phyloP scores from a whole-genome alignment of 306 rosid species.

The Inga oerstediana region DNA sequence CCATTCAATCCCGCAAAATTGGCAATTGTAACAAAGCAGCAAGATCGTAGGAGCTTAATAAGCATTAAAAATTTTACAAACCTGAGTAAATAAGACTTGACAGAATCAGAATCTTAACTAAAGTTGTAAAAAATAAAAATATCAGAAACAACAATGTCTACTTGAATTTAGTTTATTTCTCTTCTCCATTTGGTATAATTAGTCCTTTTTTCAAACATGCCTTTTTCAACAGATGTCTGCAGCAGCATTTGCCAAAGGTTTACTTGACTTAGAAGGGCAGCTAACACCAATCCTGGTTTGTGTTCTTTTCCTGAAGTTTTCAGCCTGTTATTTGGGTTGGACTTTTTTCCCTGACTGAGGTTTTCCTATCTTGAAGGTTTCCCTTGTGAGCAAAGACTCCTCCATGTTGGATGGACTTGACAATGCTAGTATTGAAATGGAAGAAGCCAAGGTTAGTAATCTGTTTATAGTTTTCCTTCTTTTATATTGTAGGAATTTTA shows the following conservation, averaged over 20 bases:
- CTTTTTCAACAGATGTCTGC: constrained; percentile 91
- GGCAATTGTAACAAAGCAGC: not conserved
- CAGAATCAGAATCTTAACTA: not conserved
- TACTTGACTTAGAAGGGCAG: constrained; percentile 97
- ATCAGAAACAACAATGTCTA: not conserved
- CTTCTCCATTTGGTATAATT: constrained; percentile 31
- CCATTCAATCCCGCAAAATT: not conserved
- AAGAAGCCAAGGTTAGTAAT: constrained; percentile 78
- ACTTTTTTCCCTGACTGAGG: constrained; percentile 38
- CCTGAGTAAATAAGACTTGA: not conserved
- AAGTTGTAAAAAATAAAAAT: not conserved
- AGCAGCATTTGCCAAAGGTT: constrained; percentile 99
- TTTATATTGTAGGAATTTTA: not conserved
- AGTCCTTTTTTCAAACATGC: constrained; percentile 29
- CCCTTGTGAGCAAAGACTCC: constrained; percentile 97
- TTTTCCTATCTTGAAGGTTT: constrained; percentile 61
- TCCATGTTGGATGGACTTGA: constrained; percentile 99
- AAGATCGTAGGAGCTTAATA: not conserved
- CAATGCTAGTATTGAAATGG: constrained; percentile 93
- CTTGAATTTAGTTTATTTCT: constrained; percentile 25
- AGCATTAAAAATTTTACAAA: not conserved
- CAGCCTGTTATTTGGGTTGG: constrained; percentile 30
- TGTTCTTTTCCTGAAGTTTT: constrained; percentile 28
- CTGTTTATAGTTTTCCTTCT: not conserved
- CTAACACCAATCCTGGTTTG: constrained; percentile 96